These are phyloP conservation scores for Amanita inopinata DNA, from an alignment of 768 basidiomycete genomes.

Conservation along the genomic window DNA sequence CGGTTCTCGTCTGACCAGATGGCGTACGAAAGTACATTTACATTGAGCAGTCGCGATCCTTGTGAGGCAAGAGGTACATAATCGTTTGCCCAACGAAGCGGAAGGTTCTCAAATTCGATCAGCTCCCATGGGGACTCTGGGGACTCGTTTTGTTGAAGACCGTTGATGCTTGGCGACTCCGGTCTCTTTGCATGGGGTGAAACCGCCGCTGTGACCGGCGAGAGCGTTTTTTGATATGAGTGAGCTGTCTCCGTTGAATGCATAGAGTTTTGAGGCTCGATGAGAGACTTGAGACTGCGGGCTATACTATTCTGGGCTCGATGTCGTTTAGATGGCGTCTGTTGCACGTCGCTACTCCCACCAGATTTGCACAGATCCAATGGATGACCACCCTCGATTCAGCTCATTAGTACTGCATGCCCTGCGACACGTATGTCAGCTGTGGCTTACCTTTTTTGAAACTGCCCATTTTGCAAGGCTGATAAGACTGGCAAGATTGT, in stretches of 20 bases:
- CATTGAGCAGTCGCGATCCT: conserved; percentile 51
- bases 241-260: conserved; percentile 16
- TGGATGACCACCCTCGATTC: conserved; percentile 43
- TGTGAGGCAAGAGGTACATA: conserved; percentile 67
- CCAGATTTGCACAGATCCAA: conserved; percentile 42
- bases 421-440: not conserved
- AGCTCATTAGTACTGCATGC: conserved; percentile 1
- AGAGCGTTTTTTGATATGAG: conserved; percentile 26
- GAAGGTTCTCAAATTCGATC: conserved; percentile 53
- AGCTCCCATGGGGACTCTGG: conserved; percentile 6
- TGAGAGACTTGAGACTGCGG: conserved; percentile 52
- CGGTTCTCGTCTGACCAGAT: conserved; percentile 54
- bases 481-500: conserved; percentile 65
- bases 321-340: conserved; percentile 37
- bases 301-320: conserved; percentile 49
- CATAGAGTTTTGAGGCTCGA: conserved; percentile 22
- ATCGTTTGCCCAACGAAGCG: conserved; percentile 81
- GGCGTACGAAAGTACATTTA: conserved; percentile 56
- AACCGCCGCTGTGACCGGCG: conserved; percentile 14
- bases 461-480: conserved; percentile 70
- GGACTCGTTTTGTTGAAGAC: conserved; percentile 15
- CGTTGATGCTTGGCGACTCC: conserved; percentile 11
- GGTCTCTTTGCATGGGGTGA: conserved; percentile 10
- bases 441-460: conserved; percentile 57
- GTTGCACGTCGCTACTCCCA: conserved; percentile 38